Percentiles rank a stretch among this genome's conserved stretches.
These are phyloP conservation scores for Lachancea fermentati DNA, from an alignment of 805 yeast genomes.

Conservation along the genomic window DNA sequence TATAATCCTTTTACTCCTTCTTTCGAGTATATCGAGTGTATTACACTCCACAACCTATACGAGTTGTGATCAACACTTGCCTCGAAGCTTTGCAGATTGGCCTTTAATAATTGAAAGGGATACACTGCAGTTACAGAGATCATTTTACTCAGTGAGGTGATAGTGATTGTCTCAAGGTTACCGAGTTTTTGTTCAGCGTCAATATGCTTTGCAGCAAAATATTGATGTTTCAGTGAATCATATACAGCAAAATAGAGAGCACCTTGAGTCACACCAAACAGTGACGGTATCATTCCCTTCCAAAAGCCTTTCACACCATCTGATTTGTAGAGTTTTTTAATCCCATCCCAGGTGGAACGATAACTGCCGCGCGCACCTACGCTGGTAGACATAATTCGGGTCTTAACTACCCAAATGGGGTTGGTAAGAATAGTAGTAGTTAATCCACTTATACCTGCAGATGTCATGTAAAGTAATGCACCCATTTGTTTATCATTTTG, in stretches of 20 bases:
- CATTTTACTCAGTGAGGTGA: conserved; percentile 66
- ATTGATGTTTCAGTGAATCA: conserved; percentile 59
- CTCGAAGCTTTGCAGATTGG: conserved; percentile 60
- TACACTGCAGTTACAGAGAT: conserved; percentile 63
- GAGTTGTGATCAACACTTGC: conserved; percentile 19
- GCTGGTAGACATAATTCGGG: conserved; percentile 65
- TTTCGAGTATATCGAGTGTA: conserved; percentile 35
- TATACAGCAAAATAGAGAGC: conserved; percentile 83
- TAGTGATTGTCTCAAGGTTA: conserved; percentile 52
- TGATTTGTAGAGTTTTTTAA: conserved; percentile 38
- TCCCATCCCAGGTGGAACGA: conserved; percentile 51
- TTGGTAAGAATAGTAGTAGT: conserved; percentile 74
- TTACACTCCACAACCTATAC: conserved; percentile 30
- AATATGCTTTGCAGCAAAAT: conserved; percentile 17
- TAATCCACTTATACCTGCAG: conserved; percentile 69
- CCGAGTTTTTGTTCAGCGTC: conserved; percentile 30
- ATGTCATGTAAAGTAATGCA: conserved; percentile 42
- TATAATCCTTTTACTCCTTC: conserved; percentile 72
- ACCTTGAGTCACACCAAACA: conserved; percentile 83
- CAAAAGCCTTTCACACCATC: conserved; percentile 64
- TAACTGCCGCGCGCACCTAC: conserved; percentile 33
- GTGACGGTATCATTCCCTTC: conserved; percentile 68
- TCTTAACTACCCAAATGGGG: conserved; percentile 94
- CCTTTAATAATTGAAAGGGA: conserved; percentile 77
- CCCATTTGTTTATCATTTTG: conserved; percentile 33